These are phyloP conservation scores for Neoscytalidium dimidiatum DNA, from an alignment of 2,329 filamentous ascomycete species.

Conservation along the genomic window DNA sequence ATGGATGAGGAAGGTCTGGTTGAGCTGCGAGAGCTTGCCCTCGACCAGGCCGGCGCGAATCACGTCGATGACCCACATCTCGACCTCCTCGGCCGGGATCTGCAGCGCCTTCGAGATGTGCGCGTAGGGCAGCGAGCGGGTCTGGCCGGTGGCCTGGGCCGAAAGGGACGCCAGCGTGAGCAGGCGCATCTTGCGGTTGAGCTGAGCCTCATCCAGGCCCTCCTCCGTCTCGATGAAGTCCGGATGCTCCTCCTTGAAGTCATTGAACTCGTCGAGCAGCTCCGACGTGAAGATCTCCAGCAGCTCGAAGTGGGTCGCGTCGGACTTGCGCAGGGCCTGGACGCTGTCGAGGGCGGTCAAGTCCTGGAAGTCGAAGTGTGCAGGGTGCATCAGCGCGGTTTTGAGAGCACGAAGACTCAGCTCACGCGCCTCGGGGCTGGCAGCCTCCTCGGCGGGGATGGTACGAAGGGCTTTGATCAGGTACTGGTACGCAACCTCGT, in stretches of 20 bases:
- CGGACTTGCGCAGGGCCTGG: slow-evolving; percentile 81
- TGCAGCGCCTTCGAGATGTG: slow-evolving; percentile 83
- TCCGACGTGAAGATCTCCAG: slow-evolving; percentile 95
- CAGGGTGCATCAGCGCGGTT: slow-evolving; percentile 64
- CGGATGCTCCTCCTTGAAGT: slow-evolving; percentile 90
- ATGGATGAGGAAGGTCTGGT: slow-evolving; percentile 92
- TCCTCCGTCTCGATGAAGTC: slow-evolving; percentile 80
- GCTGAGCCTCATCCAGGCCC: slow-evolving; percentile 67
- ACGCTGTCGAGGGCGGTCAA: slow-evolving; percentile 72
- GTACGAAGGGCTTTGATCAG: slow-evolving; percentile 75
- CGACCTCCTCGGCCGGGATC: slow-evolving; percentile 80
- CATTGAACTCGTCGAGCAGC: slow-evolving; percentile 90
- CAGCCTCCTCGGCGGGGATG: slow-evolving; percentile 63
- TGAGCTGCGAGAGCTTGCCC: slow-evolving; percentile 92
- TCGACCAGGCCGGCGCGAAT: slow-evolving; percentile 95
- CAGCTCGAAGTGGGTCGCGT: slow-evolving; percentile 84
- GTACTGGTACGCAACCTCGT: slow-evolving; percentile 74
- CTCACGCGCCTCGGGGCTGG: slow-evolving; percentile 56
- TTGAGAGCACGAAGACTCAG: slow-evolving; percentile 67
- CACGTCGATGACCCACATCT: slow-evolving; percentile 98
- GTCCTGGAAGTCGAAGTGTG: slow-evolving; percentile 73
- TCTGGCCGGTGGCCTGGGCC: slow-evolving; percentile 67
- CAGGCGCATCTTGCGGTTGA: slow-evolving; percentile 94
- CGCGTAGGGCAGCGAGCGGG: slow-evolving; percentile 84
- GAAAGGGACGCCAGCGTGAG: slow-evolving; percentile 90